These are phyloP conservation scores for Lachancea thermotolerans DNA, from an alignment of 805 yeast species.

Conservation along the genomic window DNA sequence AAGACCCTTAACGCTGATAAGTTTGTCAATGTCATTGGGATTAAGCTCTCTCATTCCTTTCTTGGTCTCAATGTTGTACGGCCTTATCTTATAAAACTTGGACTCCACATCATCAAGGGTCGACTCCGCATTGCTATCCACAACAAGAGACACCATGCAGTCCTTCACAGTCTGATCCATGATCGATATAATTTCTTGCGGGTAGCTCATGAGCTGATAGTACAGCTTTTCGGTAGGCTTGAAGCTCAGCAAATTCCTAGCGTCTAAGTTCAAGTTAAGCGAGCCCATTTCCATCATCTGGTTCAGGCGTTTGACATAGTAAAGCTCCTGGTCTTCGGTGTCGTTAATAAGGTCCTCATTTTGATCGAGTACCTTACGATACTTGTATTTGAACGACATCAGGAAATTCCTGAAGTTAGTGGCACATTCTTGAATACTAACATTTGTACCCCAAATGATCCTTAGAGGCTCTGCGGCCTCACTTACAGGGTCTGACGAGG, in stretches of 20 bases:
- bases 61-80: conserved; percentile 67
- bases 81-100: conserved; percentile 78
- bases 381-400: conserved; percentile 73
- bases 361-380: conserved; percentile 47
- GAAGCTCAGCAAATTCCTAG: conserved; percentile 68
- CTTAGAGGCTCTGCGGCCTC: conserved; percentile 66
- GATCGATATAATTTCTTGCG: conserved; percentile 94
- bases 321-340: conserved; percentile 62
- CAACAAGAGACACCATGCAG: conserved; percentile 67
- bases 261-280: conserved; percentile 79
- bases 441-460: conserved; percentile 98
- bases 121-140: conserved; percentile 48
- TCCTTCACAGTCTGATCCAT: conserved; percentile 96
- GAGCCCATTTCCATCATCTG: conserved; percentile 73
- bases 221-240: conserved; percentile 72
- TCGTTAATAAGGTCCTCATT: conserved; percentile 31
- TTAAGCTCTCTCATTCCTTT: conserved; percentile 88
- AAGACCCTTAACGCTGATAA: conserved; percentile 85
- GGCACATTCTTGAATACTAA: conserved; percentile 81
- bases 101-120: conserved; percentile 66
- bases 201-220: conserved; percentile 82
- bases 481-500: conserved; percentile 27
- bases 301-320: conserved; percentile 66
- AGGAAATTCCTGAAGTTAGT: conserved; percentile 75
- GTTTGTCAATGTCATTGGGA: conserved; percentile 90